phyloP scores from a whole-genome alignment of 495 filamentous ascomycete species.

The Penicillium macrosclerotiorum region DNA sequence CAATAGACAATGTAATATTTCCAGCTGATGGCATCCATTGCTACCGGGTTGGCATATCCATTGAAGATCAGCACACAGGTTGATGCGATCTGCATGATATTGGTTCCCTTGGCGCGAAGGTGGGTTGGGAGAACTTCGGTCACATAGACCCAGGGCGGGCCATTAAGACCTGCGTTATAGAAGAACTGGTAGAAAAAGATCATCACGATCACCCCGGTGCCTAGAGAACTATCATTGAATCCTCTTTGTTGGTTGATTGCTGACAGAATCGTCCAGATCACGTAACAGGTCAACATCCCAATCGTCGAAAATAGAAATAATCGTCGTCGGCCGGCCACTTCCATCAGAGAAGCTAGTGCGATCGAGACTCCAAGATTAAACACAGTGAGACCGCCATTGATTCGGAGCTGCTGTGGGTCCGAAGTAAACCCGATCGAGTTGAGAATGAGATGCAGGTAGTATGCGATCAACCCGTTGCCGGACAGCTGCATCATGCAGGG shows the following conservation, averaged over 20 bases:
- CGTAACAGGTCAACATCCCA: slow-evolving; percentile 55
- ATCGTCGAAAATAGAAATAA: slow-evolving; percentile 58
- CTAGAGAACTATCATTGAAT: slow-evolving; percentile 39
- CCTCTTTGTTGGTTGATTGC: slow-evolving; percentile 46
- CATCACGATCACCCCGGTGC: slow-evolving; percentile 53
- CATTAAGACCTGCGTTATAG: slow-evolving; percentile 47
- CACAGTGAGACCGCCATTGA: slow-evolving; percentile 60
- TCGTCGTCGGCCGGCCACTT: slow-evolving; percentile 56
- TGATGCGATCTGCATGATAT: slow-evolving; percentile 11
- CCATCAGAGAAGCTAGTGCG: slow-evolving; percentile 61
- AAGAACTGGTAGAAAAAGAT: slow-evolving; percentile 57
- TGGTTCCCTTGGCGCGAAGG: slow-evolving; percentile 27
- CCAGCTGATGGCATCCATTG: slow-evolving; percentile 32
- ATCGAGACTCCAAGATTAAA: slow-evolving; percentile 62
- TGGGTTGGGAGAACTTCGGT: slow-evolving; percentile 23
- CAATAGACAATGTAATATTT: slow-evolving; percentile 41
- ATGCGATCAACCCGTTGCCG: slow-evolving; percentile 41
- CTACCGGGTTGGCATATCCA: slow-evolving; percentile 33
- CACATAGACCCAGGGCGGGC: slow-evolving; percentile 22
- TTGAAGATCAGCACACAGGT: slow-evolving; percentile 15
- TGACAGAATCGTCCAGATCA: slow-evolving; percentile 53
- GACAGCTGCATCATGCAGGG: slow-evolving; percentile 50
- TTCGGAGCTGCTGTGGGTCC: slow-evolving; percentile 52
- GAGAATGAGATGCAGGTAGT: slow-evolving; percentile 41
- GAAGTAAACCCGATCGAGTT: slow-evolving; percentile 34